phyloP scores from a whole-genome alignment of 805 yeast genomes.

The Barnettozyma pratensis region DNA sequence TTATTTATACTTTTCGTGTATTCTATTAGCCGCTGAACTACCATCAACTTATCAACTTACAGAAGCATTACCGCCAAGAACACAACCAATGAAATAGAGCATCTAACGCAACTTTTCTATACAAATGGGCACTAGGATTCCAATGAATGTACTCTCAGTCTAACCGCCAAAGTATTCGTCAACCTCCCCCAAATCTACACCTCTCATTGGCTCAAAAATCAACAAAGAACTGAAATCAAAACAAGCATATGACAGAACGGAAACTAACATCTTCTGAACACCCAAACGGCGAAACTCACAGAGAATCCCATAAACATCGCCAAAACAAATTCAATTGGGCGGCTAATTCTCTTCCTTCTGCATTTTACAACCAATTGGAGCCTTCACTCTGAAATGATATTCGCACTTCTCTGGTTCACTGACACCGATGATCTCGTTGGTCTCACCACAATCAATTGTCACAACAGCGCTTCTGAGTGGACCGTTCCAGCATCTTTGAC shows the following conservation, averaged over 20 bases:
- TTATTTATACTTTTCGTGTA: not conserved
- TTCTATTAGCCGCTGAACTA: not conserved
- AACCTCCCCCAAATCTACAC: too few species aligned
- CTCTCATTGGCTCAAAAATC: too few species aligned
- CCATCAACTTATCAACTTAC: not conserved
- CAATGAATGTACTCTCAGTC: not conserved
- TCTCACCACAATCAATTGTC: constrained; percentile 60
- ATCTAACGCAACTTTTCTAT: too few species aligned
- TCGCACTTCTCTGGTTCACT: constrained; percentile 88
- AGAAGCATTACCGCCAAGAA: not conserved
- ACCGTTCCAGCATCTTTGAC: constrained; percentile 93
- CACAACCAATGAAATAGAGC: not conserved
- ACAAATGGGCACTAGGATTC: not conserved
- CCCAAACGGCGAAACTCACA: not conserved
- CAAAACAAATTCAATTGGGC: not conserved
- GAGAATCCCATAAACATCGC: not conserved
- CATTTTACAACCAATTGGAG: constrained; percentile 36
- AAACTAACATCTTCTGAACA: not conserved
- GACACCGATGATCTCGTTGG: constrained; percentile 53
- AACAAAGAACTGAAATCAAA: too few species aligned
- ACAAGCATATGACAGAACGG: not conserved
- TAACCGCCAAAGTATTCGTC: not conserved
- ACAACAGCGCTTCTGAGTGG: constrained; percentile 72
- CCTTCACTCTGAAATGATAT: constrained; percentile 47
- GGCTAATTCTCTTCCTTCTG: not conserved